Base-by-base conservation (phyloP, 306 rosid genomes). In the Casuarina cunninghamiana region DNA sequence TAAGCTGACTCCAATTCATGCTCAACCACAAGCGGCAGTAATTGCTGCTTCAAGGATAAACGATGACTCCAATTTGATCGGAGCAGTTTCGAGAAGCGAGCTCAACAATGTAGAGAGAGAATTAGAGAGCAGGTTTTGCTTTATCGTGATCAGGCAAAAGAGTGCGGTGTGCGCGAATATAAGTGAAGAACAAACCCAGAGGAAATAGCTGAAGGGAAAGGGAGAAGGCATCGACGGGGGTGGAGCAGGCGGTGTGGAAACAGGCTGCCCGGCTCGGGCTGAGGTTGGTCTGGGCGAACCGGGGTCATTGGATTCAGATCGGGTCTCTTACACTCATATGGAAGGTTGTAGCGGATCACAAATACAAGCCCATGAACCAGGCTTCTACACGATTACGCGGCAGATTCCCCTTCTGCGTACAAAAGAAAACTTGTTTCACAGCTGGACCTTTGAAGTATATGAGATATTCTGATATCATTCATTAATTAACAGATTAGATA, bases 81-180 rank as follows among this genome's bases (percentile, higher is more conserved):
- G 80, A 86, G 83, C 78, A 81, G 85, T 80, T 81, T 80, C 86
- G 79, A 53, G 32, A 17, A 74, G 53, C 83, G 45, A 37, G 69
- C 45, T 10, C 77, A 50, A 42, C 6, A 9, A 51, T 44, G 79
- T 26, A 61, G 41, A 51, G 13, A 16, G 1, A 13, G 72, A 78
- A 10, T 57, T n/a, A 21, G 50, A 72, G 70, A 69, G 16, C 7
- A 61, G 83, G 78, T 75, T 79, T 81, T 77, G 74, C 48, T 26
- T 58, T 58, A 8, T 58, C 65, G 39, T 58, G 61, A 10, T 58
- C 65, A 39, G 65, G 58, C 51, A 48, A 48, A 48, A 48, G 32
- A 26, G 12, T 9, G 41, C 17, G 26, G 10, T 26, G 65, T 38
- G 38, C 21, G 26, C 39, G 65, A 26, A 58, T 10, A 13, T 8